A percentile compares a stretch with the other conserved stretches of the same genome.
These are phyloP conservation scores for Cercospora canescens DNA, from an alignment of 2,329 filamentous ascomycete species.

Conservation along the genomic window DNA sequence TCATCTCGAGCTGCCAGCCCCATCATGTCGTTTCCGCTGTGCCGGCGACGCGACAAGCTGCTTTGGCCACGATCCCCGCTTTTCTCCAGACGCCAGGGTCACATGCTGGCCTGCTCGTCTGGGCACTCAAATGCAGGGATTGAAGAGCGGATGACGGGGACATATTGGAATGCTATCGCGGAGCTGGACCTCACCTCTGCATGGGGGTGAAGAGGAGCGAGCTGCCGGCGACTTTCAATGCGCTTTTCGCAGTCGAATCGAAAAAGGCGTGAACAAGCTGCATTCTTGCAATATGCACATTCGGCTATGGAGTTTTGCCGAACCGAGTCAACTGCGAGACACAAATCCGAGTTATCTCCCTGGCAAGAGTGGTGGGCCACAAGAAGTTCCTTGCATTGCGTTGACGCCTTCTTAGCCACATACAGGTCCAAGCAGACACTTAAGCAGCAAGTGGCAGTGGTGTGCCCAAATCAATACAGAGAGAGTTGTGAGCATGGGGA, in stretches of 20 bases:
- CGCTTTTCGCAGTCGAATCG: not conserved
- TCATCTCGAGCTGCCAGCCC: not conserved
- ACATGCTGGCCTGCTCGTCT: not conserved
- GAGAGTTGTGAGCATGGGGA: not conserved
- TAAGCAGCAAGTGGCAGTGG: not conserved
- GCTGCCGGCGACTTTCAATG: fast-evolving
- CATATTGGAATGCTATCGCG: not conserved
- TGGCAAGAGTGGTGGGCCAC: not conserved
- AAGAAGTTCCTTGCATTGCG: not conserved
- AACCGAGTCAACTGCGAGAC: not conserved
- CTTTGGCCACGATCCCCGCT: not conserved
- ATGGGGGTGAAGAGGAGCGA: not conserved
- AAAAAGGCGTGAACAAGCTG: not conserved
- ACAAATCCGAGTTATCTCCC: not conserved
- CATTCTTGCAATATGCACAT: not conserved
- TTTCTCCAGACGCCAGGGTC: constrained; percentile 3
- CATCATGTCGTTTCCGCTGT: constrained; percentile 1
- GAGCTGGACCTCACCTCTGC: not conserved
- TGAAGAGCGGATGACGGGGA: not conserved
- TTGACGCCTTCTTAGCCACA: not conserved
- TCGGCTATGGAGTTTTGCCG: not conserved
- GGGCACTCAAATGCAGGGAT: not conserved
- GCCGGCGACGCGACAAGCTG: not conserved
- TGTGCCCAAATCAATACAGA: not conserved
- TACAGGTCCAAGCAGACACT: not conserved